Evolutionary conservation across 768 basidiomycete genomes (phyloP).

Genomic region (Kwoniella bestiolae): DNA sequence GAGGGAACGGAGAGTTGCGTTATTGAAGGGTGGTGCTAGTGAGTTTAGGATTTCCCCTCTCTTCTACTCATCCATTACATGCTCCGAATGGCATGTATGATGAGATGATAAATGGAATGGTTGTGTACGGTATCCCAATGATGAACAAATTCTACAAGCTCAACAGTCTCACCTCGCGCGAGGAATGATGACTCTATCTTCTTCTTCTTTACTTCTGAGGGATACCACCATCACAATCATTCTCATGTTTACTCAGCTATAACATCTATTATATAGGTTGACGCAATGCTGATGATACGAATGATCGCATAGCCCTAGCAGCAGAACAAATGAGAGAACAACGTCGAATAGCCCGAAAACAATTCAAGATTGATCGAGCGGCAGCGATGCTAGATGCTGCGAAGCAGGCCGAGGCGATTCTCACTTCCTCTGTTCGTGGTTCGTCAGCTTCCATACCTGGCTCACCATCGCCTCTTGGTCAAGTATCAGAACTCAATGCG

Average conservation of each 20-base stretch:
- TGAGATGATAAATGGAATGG: too few species aligned
- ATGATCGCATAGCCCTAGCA: conserved; percentile 66
- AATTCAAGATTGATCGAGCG: conserved; percentile 92
- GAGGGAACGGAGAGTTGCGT: conserved; percentile 77
- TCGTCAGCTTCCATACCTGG: conserved; percentile 1
- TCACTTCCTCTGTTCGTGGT: conserved; percentile 28
- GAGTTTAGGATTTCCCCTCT: too few species aligned
- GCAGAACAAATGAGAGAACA: conserved; percentile 90
- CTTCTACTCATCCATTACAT: too few species aligned
- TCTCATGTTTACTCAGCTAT: not conserved
- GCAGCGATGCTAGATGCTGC: conserved; percentile 65
- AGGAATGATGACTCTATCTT: conserved; percentile 52
- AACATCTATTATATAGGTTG: too few species aligned
- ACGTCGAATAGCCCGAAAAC: conserved; percentile 82
- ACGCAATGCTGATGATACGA: not conserved
- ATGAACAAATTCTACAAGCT: conserved; percentile 58
- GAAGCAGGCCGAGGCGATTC: conserved; percentile 64
- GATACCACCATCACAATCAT: not conserved
- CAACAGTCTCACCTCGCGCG: conserved; percentile 54
- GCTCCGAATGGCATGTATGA: too few species aligned
- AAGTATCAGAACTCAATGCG: not conserved
- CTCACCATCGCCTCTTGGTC: conserved; percentile 1
- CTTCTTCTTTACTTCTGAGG: conserved; percentile 46
- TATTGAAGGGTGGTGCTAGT: conserved; percentile 66
- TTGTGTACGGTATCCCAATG: conserved; percentile 25